These are phyloP conservation scores for Solanum pennellii DNA, from an alignment of 257 asterid species.

Conservation along the genomic window DNA sequence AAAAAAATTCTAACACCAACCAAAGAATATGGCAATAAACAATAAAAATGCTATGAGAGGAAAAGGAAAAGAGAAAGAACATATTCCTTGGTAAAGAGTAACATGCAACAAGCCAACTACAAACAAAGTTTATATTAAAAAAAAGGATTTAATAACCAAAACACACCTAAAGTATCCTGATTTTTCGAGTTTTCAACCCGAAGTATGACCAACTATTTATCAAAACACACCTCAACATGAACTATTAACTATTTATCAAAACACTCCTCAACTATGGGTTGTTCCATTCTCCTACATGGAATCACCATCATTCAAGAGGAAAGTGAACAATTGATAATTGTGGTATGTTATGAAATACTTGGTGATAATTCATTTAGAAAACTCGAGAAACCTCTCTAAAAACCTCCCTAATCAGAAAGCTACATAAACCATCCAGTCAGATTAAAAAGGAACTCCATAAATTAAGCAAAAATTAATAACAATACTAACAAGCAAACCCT, in stretches of 20 bases:
- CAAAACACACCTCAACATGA: too few relatives aligned
- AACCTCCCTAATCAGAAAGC: neutral
- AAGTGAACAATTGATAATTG: too few relatives aligned
- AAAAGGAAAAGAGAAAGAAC: neutral
- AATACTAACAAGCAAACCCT: neutral
- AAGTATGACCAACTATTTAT: too few relatives aligned
- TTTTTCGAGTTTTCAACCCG: neutral
- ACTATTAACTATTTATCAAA: neutral
- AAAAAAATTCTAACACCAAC: neutral
- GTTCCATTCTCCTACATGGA: too few relatives aligned
- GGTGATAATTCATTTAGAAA: neutral
- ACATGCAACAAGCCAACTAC: neutral
- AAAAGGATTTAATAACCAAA: neutral
- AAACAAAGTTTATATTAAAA: neutral
- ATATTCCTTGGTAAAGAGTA: neutral
- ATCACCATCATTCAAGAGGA: too few relatives aligned
- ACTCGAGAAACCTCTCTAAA: neutral
- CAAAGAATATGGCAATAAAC: neutral
- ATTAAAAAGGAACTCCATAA: neutral
- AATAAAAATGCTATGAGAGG: neutral
- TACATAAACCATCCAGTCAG: neutral
- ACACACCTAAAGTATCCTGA: neutral
- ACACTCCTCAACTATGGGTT: neutral
- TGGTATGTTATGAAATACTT: too few relatives aligned
- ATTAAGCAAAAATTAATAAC: neutral